Percentiles rank a stretch among this genome's conserved stretches.
phyloP scores from a whole-genome alignment of 140 eudicot species.

The Senecio squalidus region DNA sequence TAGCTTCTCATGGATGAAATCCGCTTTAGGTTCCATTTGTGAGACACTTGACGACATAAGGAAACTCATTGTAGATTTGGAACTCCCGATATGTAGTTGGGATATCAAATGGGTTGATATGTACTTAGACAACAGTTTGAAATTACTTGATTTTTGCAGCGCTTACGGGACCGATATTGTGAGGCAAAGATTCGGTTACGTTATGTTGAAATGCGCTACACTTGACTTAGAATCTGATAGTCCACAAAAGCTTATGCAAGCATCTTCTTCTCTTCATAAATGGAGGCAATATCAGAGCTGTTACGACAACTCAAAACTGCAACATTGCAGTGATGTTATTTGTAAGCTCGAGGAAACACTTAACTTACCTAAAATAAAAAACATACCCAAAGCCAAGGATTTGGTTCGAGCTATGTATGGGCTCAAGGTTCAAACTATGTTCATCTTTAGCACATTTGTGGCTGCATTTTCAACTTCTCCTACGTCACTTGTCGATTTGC shows the following conservation, averaged over 20 bases:
- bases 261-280: constrained; percentile 68
- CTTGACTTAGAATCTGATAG: constrained; percentile 39
- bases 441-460: constrained; percentile 61
- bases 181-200: constrained; percentile 73
- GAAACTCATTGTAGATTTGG: constrained; percentile 71
- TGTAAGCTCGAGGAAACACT: constrained; percentile 54
- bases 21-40: constrained; percentile 55
- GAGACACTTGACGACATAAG: constrained; percentile 65
- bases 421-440: constrained; percentile 69
- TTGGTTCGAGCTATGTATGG: constrained; percentile 91
- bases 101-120: constrained; percentile 91
- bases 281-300: constrained; percentile 69
- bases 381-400: constrained; percentile 73
- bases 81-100: constrained; percentile 87
- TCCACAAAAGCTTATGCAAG: constrained; percentile 44
- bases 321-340: constrained; percentile 46
- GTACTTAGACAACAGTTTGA: constrained; percentile 75
- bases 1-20: constrained; percentile 76
- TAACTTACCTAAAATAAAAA: constrained; percentile 78
- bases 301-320: constrained; percentile 51
- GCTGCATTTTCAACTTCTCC: constrained; percentile 74
- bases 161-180: constrained; percentile 74
- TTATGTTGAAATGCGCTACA: constrained; percentile 50
- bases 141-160: constrained; percentile 78
- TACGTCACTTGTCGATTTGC: constrained; percentile 53